Base-by-base conservation (phyloP, 2,329 filamentous ascomycete species). In the Fusarium globosum region DNA sequence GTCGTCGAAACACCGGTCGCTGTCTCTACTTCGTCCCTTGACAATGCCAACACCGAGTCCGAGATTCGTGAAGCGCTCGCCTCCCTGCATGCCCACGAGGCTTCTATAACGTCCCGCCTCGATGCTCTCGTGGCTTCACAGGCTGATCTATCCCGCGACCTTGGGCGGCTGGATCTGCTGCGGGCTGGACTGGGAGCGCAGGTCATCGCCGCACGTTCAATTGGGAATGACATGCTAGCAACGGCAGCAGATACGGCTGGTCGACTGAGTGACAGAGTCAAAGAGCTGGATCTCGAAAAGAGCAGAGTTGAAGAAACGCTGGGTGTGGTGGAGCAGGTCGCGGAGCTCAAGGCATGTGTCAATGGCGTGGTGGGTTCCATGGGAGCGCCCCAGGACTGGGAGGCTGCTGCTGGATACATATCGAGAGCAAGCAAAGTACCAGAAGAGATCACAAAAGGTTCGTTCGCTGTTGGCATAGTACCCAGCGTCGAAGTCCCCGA, bases 371-470 rank as follows among this genome's bases (percentile, higher is more conserved):
- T 96, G 33, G 96, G 95, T 23, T 97, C 94, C 68, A 99, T 99
- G 96, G 96, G 96, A 39, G 96, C 95, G 9, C 94, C 96, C 46
- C 96, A 99, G 82, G 96, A 99, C 84, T 99, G 96, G 96, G 96
- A 99, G 83, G 96, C 94, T 7, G 96, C 96, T 7, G 96, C 96
- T 4, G 93, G 89, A 52, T 98, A 98, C 82, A 88, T 99, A 66
- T 90, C 93, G 72, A 90, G 96, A 49, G 95, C 96, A 12, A 91
- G 91, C 68, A 91, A 93, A 75, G 91, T 99, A 18, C 95, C 96
- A 0, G 88, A 91, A 57, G 87, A 92, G 3, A 96, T 99, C 57
- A 88, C 95, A 57, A 89, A 93, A 74, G 94, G 96, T 33, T 89
- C 91, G 21, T 99, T 99, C 80, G 96, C 96, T 1, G 93, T 95